Base-by-base conservation (phyloP, 2,329 filamentous ascomycete species). In the Sporothrix schenckii region DNA sequence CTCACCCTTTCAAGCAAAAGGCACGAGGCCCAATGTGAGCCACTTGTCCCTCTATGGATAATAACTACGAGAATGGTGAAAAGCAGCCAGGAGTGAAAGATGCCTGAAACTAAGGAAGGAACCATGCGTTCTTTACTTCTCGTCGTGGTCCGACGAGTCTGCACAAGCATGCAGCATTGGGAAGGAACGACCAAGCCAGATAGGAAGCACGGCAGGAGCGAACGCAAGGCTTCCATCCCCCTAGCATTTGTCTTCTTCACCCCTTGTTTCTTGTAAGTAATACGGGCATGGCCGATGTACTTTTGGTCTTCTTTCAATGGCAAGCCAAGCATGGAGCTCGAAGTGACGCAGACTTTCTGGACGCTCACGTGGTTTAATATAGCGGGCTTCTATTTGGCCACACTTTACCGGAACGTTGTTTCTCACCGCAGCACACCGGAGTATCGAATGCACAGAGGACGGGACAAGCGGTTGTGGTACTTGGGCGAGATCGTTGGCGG, bases 341-440 rank as follows among this genome's bases (percentile, higher is more conserved):
- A 58, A 58, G 54, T 58, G 39, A 27, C 30, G 30, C 54, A 24
- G 4, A 63, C 24, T 21, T 69, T 69, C 47, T 24, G n/a, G 58
- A n/a, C 58, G 69, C 53, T 70, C 69, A 70, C 69, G 63, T 70
- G 69, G 69, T 52, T 50, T 27, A 16, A 44, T 56, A 47, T 50
- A 27, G 56, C 41, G 60, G 50, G 61, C 34, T 39, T 24, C 21
- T 47, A 50, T 39, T 41, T 34, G 34, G 39, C 21, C 39, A 4
- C n/a, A 13, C 41, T 47, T 34, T n/a, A 39, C 21, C 39, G n/a
- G 39, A 11, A 13, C n/a, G 11, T 16, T 24, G 21, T 47, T 39
- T 27, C 58, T 61, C 56, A 61, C 56, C 60, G 41, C 13, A 27
- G 19, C 63, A 66, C 63, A 52, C 63, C 63, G 27, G 21, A 24